A percentile compares a stretch with the other conserved stretches of the same genome.
These are phyloP conservation scores for Aspergillus aculeatus DNA, from an alignment of 2,329 filamentous ascomycete species.

Conservation along the genomic window DNA sequence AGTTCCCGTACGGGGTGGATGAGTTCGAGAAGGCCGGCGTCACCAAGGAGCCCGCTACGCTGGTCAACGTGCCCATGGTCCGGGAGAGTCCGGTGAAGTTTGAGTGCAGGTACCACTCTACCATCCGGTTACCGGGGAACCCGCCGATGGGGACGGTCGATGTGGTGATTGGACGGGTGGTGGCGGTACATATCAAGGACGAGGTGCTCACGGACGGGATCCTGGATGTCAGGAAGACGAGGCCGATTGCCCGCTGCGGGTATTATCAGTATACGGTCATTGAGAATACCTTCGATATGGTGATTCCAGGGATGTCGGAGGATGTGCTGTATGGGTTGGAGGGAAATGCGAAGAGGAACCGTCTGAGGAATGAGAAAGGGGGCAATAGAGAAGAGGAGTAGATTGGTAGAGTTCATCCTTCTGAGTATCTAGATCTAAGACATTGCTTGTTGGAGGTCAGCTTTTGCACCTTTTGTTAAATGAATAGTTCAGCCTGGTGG, in stretches of 20 bases:
- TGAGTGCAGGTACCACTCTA: slow-evolving; percentile 58
- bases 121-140: slow-evolving; percentile 55
- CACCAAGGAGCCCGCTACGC: slow-evolving; percentile 46
- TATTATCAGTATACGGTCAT: slow-evolving; percentile 61
- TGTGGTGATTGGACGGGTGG: slow-evolving; percentile 57
- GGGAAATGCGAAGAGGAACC: slow-evolving; percentile 33
- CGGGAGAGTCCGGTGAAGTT: slow-evolving; percentile 56
- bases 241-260: slow-evolving; percentile 60
- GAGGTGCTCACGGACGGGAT: slow-evolving; percentile 54
- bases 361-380: slow-evolving; percentile 3
- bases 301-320: slow-evolving; percentile 43
- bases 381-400: not conserved
- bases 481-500: no score
- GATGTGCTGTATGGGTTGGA: slow-evolving; percentile 40
- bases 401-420: not conserved
- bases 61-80: slow-evolving; percentile 53
- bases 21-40: slow-evolving; percentile 55
- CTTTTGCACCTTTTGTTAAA: no score
- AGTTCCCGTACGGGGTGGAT: slow-evolving; percentile 51
- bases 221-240: slow-evolving; percentile 56
- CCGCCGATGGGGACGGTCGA: slow-evolving; percentile 59
- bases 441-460: no score
- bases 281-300: slow-evolving; percentile 60
- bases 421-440: no score
- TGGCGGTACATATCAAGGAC: slow-evolving; percentile 59